Base-by-base conservation (phyloP, 148 eudicot genomes). In the Drosera capensis region DNA sequence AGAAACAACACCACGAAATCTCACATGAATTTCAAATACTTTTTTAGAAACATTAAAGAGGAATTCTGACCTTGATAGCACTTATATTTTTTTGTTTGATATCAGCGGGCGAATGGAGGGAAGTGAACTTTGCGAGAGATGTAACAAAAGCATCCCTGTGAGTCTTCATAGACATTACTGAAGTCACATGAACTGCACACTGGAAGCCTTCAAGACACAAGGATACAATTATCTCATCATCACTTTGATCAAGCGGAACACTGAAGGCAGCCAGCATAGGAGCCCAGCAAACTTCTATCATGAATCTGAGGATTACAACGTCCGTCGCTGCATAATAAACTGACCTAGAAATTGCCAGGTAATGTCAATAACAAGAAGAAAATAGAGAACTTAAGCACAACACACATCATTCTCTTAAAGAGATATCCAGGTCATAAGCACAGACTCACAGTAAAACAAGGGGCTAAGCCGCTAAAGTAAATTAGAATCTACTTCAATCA, bases 251-350 rank as follows among this genome's bases (percentile, higher is more conserved):
- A 54, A 92, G 88, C 47, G 99, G 90, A 64, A 92, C 99, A 58
- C 95, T 92, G 66, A 92, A 92, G 51, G 99, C 99, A 40, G 99
- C 99, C 77, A 92, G 70, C 99, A 92, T 85, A 43, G 99, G 99
- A 55, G 99, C 99, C 99, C 99, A 92, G 60, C 90, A 92, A 25
- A 67, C 94, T 68, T 92, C 99, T 34, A 92, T 67, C 99, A 92
- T 92, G 81, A 92, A 92, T 51, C 95, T 72, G 37, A 92, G 80
- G 52, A 92, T 92, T 64, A 79, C 82, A 37, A 71, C 86, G 73
- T 92, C 94, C 52, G 95, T 85, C 38, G 99, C 99, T 22, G 99
- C 95, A 77, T 79, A 85, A 70, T 85, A 92, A 57, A 84, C 81
- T 59, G 99, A 92, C 95, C 99, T 92, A 61, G 65, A 85, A 58